Percentiles rank a stretch among this genome's conserved stretches.
phyloP scores from a whole-genome alignment of 495 filamentous ascomycete species.

The Penicillium antarcticum region DNA sequence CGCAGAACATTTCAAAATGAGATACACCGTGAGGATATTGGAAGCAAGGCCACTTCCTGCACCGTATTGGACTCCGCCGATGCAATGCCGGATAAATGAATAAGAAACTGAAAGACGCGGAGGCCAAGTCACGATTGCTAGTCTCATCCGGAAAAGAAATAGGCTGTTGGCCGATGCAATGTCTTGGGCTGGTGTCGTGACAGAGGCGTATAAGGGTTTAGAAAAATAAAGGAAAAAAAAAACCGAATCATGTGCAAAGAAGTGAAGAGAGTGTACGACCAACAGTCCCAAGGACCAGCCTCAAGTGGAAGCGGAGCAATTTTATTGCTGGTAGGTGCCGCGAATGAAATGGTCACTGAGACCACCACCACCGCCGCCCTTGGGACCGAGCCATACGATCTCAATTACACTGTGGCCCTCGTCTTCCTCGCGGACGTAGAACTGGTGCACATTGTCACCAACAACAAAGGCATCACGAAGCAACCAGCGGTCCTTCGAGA shows the following conservation, averaged over 20 bases:
- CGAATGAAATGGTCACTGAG: constrained; percentile 27
- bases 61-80: constrained; percentile 28
- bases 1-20: constrained; percentile 3
- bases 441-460: constrained; percentile 47
- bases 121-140: constrained; percentile 21
- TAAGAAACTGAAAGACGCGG: constrained; percentile 24
- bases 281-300: constrained; percentile 25
- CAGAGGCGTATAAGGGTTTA: constrained; percentile 8
- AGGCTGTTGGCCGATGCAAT: constrained; percentile 16
- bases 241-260: constrained; percentile 41
- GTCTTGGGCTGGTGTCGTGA: constrained; percentile 22
- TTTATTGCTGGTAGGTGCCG: constrained; percentile 28
- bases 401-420: constrained; percentile 47
- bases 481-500: constrained; percentile 46
- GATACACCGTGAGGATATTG: constrained; percentile 22
- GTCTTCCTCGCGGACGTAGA: constrained; percentile 46
- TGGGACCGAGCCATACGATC: constrained; percentile 48
- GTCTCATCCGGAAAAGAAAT: constrained; percentile 23
- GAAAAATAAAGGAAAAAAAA: constrained; percentile 11
- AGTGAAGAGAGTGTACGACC: constrained; percentile 17
- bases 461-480: constrained; percentile 40
- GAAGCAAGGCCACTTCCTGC: constrained; percentile 24
- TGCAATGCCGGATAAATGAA: constrained; percentile 35
- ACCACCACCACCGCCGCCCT: constrained; percentile 42
- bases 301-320: constrained; percentile 9